Conservation (phyloP, 2,329 filamentous ascomycete genomes). For the Colletotrichum sojae region DNA sequence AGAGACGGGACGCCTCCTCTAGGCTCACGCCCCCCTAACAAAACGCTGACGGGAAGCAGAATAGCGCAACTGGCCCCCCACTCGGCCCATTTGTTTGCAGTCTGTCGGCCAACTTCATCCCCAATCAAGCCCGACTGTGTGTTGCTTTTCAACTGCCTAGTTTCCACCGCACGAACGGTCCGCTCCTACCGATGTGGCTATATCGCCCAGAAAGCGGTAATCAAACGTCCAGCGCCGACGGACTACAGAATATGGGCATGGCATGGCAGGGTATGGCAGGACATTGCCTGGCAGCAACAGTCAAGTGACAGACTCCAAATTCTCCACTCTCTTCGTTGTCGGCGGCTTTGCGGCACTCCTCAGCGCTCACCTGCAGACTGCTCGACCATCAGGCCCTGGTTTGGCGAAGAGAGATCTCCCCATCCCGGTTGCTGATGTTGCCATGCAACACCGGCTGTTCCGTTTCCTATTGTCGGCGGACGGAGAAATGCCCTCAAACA, state of each 20-base stretch:
- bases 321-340: slow-evolving; percentile 45
- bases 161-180: slow-evolving; percentile 56
- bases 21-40: slow-evolving; percentile 23
- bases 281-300: slow-evolving; percentile 32
- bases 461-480: slow-evolving; percentile 38
- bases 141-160: slow-evolving; percentile 36
- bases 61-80: slow-evolving; percentile 42
- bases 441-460: slow-evolving; percentile 30
- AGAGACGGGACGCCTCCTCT: slow-evolving; percentile 8
- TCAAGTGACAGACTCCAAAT: slow-evolving; percentile 49
- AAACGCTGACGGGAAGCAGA: not conserved
- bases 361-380: slow-evolving; percentile 43
- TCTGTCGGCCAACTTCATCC: slow-evolving; percentile 40
- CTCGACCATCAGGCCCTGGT: not conserved
- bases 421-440: slow-evolving; percentile 28
- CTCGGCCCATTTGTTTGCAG: slow-evolving; percentile 35
- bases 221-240: slow-evolving; percentile 44
- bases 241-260: slow-evolving; percentile 5
- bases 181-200: slow-evolving; percentile 57
- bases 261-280: not conserved
- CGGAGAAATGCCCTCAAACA: slow-evolving; percentile 27
- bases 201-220: slow-evolving; percentile 49
- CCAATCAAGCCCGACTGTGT: slow-evolving; percentile 25
- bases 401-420: slow-evolving; percentile 23
- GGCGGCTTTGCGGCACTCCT: slow-evolving; percentile 46